Base-by-base conservation (phyloP, 495 filamentous ascomycete genomes). In the Glarea lozoyensis region DNA sequence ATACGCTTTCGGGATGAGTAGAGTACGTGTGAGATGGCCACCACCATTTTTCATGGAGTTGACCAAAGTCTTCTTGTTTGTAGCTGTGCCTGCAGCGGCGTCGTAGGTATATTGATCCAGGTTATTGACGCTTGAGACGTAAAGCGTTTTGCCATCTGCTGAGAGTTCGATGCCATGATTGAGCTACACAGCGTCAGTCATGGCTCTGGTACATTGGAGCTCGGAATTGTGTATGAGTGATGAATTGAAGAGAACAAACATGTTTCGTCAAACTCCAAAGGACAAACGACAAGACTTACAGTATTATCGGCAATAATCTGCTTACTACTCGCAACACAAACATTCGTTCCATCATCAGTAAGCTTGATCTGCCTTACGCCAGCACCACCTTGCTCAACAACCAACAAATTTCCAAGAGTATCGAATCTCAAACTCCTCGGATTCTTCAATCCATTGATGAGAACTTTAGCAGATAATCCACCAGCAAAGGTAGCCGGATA, bases 101-200 rank as follows among this genome's bases (percentile, higher is more conserved):
- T 84, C 65, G 53, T 88, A 88, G 24, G 56, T 24, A 72, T 74
- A 86, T 31, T 67, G 52, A 52, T 67, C 79, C 17, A 78, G 82
- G 1, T 59, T 50, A 18, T 70, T 59, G 0, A 64, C 4, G 5
- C 68, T 68, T 10, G 80, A 85, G 16, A 75, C 81, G 50, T 78
- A 86, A 23, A 88, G 61, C 3, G 70, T 80, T 25, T 54, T 63
- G 19, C 79, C 81, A 56, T 84, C 77, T 2, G 43, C 37, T 2
- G 76, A 78, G 15, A 87, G 52, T 24, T 72, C 71, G 22, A 88
- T 66, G 11, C 84, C 82, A 53, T 88, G 83, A 48, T 79, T 79
- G 12, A 82, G 61, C 66, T 79, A 17, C 2, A 20, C 2, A n/a
- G n/a, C n/a, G n/a, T n/a, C n/a, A n/a, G n/a, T n/a, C n/a, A n/a